Conservation (phyloP, 192 early-diverging fungal genomes). For the Backusella mclennaniae region DNA sequence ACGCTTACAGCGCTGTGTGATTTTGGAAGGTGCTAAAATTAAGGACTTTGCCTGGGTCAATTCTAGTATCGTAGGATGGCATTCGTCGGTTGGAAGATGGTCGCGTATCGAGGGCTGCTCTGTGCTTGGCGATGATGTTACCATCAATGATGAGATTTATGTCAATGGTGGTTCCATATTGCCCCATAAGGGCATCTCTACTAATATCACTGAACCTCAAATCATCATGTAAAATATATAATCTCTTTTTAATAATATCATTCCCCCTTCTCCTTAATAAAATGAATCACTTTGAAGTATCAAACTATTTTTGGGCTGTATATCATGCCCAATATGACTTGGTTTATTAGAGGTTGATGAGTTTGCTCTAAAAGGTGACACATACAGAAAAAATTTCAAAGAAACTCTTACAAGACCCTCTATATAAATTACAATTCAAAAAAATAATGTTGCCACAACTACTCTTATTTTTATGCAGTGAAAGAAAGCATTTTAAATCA, state of each 20-base stretch:
- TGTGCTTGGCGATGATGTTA: conserved; percentile 98
- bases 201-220: conserved; percentile 86
- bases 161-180: conserved; percentile 94
- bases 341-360: too few relatives aligned
- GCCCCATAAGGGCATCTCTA: conserved; percentile 91
- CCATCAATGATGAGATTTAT: conserved; percentile 90
- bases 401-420: too few relatives aligned
- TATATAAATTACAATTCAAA: too few relatives aligned
- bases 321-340: too few relatives aligned
- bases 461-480: not conserved
- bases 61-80: conserved; percentile 93
- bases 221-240: conserved; percentile 86
- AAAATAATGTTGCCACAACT: too few relatives aligned
- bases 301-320: not conserved
- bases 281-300: not conserved
- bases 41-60: conserved; percentile 92
- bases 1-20: conserved; percentile 82
- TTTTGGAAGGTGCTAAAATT: conserved; percentile 81
- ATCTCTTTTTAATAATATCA: not conserved
- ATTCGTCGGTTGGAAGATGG: conserved; percentile 94
- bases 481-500: not conserved
- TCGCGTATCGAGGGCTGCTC: conserved; percentile 89
- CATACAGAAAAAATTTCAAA: not conserved
- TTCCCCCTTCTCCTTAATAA: not conserved
- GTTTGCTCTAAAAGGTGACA: too few relatives aligned